Conservation (phyloP, 306 rosid genomes). For the Cajanus cajan region DNA sequence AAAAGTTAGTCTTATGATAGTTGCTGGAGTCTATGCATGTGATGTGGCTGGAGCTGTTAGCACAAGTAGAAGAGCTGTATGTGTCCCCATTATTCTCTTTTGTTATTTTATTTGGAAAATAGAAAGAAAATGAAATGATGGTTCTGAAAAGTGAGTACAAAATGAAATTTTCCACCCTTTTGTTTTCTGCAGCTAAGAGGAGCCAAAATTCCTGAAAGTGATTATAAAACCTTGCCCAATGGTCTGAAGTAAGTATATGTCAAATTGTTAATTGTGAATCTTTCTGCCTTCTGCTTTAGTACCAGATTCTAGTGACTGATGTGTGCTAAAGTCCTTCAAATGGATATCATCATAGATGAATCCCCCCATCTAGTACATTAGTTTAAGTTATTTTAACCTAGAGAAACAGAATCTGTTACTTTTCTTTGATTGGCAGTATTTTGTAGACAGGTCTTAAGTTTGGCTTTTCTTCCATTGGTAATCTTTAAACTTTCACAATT, state of each 20-base stretch:
- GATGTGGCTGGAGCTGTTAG: conserved; percentile 55
- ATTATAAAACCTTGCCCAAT: conserved; percentile 77
- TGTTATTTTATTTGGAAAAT: neutral
- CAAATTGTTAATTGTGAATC: conserved; percentile 1
- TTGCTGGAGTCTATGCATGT: conserved; percentile 44
- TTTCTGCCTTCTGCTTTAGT: conserved; percentile 2
- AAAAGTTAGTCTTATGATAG: conserved; percentile 23
- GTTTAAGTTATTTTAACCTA: neutral
- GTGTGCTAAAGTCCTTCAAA: neutral
- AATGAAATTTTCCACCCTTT: conserved; percentile 6
- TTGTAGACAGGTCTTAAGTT: neutral
- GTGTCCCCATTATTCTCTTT: conserved; percentile 2
- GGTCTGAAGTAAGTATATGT: conserved; percentile 80
- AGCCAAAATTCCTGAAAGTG: conserved; percentile 86
- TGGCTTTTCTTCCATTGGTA: neutral
- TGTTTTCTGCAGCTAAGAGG: conserved; percentile 39
- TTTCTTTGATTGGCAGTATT: neutral
- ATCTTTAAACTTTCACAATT: neutral
- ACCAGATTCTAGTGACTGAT: neutral
- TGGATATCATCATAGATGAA: neutral
- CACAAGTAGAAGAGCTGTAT: conserved; percentile 59
- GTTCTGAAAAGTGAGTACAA: neutral
- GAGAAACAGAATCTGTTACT: neutral
- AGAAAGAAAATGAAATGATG: neutral
- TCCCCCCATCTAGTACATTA: neutral